Percentiles rank a stretch among this genome's conserved stretches.
These are phyloP conservation scores for Crucihimalaya himalaica DNA, from an alignment of 345 rosid species.

Conservation along the genomic window DNA sequence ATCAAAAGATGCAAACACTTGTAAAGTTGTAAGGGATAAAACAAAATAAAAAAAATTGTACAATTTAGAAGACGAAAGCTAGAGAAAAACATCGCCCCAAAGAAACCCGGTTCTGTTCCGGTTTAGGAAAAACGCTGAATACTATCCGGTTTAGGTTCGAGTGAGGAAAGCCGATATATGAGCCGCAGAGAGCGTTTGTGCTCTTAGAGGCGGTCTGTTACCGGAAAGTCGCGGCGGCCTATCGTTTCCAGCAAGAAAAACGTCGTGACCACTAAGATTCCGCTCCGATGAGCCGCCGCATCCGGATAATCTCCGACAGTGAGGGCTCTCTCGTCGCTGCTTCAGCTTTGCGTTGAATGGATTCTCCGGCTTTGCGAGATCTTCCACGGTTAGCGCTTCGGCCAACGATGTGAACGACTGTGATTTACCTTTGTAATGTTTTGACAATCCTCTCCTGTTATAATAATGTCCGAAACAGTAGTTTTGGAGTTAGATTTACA, in stretches of 20 bases:
- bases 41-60: too few species aligned
- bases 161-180: slow-evolving; percentile 38
- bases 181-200: slow-evolving; percentile 42
- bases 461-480: background rate
- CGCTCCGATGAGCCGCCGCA: slow-evolving; percentile 34
- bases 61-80: too few species aligned
- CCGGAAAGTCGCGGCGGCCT: slow-evolving; percentile 35
- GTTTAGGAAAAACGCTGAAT: too few species aligned
- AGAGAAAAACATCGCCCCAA: too few species aligned
- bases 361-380: slow-evolving; percentile 47
- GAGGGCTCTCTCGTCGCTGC: slow-evolving; percentile 33
- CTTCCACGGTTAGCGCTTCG: slow-evolving; percentile 35
- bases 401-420: slow-evolving; percentile 45
- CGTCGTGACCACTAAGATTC: slow-evolving; percentile 29
- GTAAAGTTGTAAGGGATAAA: too few species aligned
- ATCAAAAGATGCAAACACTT: too few species aligned
- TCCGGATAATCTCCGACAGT: slow-evolving; percentile 29
- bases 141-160: slow-evolving; percentile 26
- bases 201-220: slow-evolving; percentile 27
- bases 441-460: slow-evolving; percentile 47
- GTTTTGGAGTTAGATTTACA: background rate
- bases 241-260: slow-evolving; percentile 1
- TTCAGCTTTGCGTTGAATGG: slow-evolving; percentile 45
- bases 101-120: too few species aligned
- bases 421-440: slow-evolving; percentile 49